Percentiles rank a stretch among this genome's conserved stretches.
Evolutionary conservation across 345 rosid species (phyloP).

Genomic region (Dipteronia sinensis): DNA sequence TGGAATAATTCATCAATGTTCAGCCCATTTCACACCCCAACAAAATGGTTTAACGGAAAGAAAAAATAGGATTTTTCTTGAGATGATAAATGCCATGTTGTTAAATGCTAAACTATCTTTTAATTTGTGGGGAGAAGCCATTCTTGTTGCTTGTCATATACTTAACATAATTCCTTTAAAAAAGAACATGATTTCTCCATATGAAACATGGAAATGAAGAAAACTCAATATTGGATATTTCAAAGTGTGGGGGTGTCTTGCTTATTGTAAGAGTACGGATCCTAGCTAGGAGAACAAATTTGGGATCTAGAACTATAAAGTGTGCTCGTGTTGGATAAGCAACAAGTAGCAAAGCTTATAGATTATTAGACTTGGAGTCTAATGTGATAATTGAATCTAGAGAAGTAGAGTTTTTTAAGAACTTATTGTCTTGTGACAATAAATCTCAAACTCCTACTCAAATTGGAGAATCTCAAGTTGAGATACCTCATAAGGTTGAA

Average conservation of each 20-base stretch:
- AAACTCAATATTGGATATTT: conserved; percentile 2
- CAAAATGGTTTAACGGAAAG: too few species aligned
- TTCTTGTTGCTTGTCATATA: conserved; percentile 9
- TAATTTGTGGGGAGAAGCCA: conserved; percentile 22
- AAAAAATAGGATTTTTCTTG: not conserved
- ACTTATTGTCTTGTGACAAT: not conserved
- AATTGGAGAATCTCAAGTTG: not conserved
- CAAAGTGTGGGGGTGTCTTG: conserved; percentile 16
- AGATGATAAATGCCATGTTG: conserved; percentile 15
- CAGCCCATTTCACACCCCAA: too few species aligned
- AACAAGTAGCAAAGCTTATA: not conserved
- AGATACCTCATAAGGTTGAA: too few species aligned
- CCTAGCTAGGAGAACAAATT: not conserved
- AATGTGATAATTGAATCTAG: conserved; percentile 15
- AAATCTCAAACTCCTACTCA: too few species aligned
- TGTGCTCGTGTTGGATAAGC: conserved; percentile 13
- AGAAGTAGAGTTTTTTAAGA: conserved; percentile 19
- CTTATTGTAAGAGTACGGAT: not conserved
- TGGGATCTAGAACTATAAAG: not conserved
- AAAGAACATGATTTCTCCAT: not conserved
- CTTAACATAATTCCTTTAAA: not conserved
- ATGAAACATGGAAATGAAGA: conserved; percentile 20
- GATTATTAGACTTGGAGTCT: conserved; percentile 7
- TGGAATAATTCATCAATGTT: too few species aligned
- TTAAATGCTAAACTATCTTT: not conserved